Conservation (phyloP, 371 early-diverging fungal species). For the Blakeslea trispora region DNA sequence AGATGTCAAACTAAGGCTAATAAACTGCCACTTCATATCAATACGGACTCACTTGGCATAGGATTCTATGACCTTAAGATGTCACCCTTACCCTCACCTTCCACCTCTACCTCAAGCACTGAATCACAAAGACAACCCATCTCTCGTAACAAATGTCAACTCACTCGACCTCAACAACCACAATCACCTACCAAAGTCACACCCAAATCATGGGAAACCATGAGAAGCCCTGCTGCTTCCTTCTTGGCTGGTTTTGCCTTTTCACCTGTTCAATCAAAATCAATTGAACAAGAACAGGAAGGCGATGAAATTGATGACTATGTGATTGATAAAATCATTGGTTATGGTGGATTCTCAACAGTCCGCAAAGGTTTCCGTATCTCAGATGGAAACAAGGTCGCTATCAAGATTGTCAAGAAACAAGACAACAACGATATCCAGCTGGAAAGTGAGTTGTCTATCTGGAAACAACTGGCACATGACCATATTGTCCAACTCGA, state of each 20-base stretch:
- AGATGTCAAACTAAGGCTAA: slow-evolving; percentile 10
- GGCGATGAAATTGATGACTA: slow-evolving; percentile 73
- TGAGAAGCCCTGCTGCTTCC: slow-evolving; percentile 61
- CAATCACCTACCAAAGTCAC: slow-evolving; percentile 25
- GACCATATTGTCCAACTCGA: slow-evolving; percentile 63
- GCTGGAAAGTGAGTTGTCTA: slow-evolving; percentile 55
- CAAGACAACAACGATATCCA: slow-evolving; percentile 16
- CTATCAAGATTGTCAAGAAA: slow-evolving; percentile 53
- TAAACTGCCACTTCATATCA: slow-evolving; percentile 23
- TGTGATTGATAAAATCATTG: slow-evolving; percentile 56
- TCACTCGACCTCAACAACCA: slow-evolving; percentile 17
- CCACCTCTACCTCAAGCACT: slow-evolving; percentile 27
- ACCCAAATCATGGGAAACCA: slow-evolving; percentile 47
- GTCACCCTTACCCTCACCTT: slow-evolving; percentile 31
- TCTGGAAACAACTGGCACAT: slow-evolving; percentile 70
- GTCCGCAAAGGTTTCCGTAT: slow-evolving; percentile 60
- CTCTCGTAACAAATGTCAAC: slow-evolving; percentile 26
- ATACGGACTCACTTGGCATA: slow-evolving; percentile 32
- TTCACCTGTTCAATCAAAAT: slow-evolving; percentile 22
- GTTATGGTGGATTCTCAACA: slow-evolving; percentile 64
- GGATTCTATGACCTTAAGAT: slow-evolving; percentile 8
- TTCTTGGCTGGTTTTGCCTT: slow-evolving; percentile 57
- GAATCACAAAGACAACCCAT: slow-evolving; percentile 10
- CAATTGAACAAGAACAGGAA: slow-evolving; percentile 41
- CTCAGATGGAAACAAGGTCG: slow-evolving; percentile 40